Base-by-base conservation (phyloP, 306 rosid species). In the Casuarina glauca region DNA sequence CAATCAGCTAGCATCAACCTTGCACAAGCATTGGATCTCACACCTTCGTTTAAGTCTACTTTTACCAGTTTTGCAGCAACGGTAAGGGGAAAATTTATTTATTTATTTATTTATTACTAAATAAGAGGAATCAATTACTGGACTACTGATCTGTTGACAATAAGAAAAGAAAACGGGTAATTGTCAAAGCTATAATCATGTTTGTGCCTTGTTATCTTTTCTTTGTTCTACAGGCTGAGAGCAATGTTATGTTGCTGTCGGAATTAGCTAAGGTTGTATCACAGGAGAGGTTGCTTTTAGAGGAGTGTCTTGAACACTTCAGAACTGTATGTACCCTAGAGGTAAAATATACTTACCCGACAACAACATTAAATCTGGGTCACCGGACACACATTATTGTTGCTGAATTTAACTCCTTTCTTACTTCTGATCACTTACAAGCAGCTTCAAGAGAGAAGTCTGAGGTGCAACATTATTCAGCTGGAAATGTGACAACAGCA, bases 381-480 rank as follows among this genome's bases (percentile, higher is more conserved):
- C 32, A 26, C 32, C 1, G 32, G 1, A 1, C 32, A 26, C 0
- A 1, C 0, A 26, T 26, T 38, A 15, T 4, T 64, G 3, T 19
- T 32, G 15, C 45, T 26, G 12, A 20, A 41, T 63, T 49, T 66
- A 50, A 77, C 73, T 42, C 3, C 17, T 45, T 45, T 80, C 17
- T 74, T 69, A 16, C 49, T 66, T 60, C 43, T 46, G 20, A 26
- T 73, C 74, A 8, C 64, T n/a, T 74, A 13, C 58, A 69, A 71
- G 63, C 78, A 93, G 97, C 69, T 85, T 80, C 79, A 86, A 80
- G 97, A 93, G 69, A 86, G 84, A 75, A 87, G 91, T 76, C 61
- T 88, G 41, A 87, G 79, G 78, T 82, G 91, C 74, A 73, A 75
- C 70, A 82, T 89, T 41, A 78, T 87, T 76, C 98, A 91, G 69